Conservation (phyloP, 345 rosid genomes). For the Erysimum cheiranthoides region DNA sequence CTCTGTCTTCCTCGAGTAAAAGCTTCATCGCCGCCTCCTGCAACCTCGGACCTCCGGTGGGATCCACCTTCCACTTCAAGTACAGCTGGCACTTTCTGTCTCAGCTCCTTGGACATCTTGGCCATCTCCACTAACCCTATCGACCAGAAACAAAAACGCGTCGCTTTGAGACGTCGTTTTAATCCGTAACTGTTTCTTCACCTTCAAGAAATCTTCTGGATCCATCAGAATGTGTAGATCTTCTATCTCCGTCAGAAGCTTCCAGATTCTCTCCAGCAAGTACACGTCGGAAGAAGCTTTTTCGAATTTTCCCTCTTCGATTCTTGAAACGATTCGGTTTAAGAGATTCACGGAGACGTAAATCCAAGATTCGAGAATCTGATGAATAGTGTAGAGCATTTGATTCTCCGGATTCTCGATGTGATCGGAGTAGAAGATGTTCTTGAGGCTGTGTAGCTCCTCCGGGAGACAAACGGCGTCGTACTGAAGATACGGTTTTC, state of each 20-base stretch:
- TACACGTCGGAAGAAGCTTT: slow-evolving; percentile 68
- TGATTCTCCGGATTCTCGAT: slow-evolving; percentile 75
- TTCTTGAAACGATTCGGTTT: slow-evolving; percentile 55
- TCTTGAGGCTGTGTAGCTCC: slow-evolving; percentile 63
- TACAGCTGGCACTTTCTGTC: slow-evolving; percentile 75
- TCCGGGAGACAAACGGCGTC: slow-evolving; percentile 78
- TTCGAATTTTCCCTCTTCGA: slow-evolving; percentile 51
- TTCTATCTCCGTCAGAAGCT: slow-evolving; percentile 65
- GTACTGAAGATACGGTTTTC: slow-evolving; percentile 77
- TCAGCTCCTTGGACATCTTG: slow-evolving; percentile 64
- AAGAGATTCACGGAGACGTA: slow-evolving; percentile 52
- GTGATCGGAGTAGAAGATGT: slow-evolving; percentile 59
- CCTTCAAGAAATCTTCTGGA: slow-evolving; percentile 79
- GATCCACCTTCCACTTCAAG: slow-evolving; percentile 86
- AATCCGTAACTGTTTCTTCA: slow-evolving; percentile 67
- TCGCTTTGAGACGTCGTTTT: slow-evolving; percentile 53
- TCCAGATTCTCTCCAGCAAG: slow-evolving; percentile 72
- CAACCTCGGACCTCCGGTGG: slow-evolving; percentile 87
- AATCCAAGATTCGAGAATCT: slow-evolving; percentile 89
- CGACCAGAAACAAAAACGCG: slow-evolving; percentile 80
- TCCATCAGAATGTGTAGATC: slow-evolving; percentile 80
- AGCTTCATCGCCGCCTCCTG: slow-evolving; percentile 92
- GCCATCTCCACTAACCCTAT: slow-evolving; percentile 66
- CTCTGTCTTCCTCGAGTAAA: slow-evolving; percentile 63
- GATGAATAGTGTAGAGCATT: slow-evolving; percentile 66